Evolutionary conservation across 1,284 basidiomycete species (phyloP).

Genomic region (Trichosporon sp.): DNA sequence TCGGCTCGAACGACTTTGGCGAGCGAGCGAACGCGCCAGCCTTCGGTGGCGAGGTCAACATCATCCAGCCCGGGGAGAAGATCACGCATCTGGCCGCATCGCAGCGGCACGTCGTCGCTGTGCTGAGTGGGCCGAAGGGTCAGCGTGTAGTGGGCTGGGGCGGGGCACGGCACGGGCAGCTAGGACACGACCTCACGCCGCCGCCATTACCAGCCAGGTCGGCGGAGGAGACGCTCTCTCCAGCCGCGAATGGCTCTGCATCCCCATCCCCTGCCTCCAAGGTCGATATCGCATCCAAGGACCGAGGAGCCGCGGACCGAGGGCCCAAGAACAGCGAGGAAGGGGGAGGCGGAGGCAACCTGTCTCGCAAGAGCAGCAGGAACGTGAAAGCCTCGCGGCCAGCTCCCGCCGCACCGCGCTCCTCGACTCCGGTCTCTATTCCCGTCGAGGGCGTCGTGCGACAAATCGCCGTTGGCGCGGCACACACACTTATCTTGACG

Average conservation of each 20-base stretch:
- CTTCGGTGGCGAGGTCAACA: slow-evolving; percentile 8
- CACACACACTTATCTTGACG: slow-evolving; percentile 62
- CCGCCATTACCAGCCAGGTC: too few species aligned
- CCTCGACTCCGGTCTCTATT: slow-evolving; percentile 21
- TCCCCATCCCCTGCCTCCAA: too few species aligned
- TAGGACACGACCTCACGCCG: too few species aligned
- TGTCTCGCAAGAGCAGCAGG: too few species aligned
- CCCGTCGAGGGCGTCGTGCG: slow-evolving; percentile 17
- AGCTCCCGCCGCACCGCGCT: slow-evolving; percentile 5
- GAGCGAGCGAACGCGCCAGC: slow-evolving; percentile 58
- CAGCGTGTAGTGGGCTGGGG: slow-evolving; percentile 69
- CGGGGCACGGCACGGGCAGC: slow-evolving; percentile 65
- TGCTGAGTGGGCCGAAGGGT: slow-evolving; percentile 36
- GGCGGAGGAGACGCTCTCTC: not conserved
- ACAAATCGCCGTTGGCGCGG: slow-evolving; percentile 57
- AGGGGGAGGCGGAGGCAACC: slow-evolving; percentile 34
- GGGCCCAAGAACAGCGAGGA: too few species aligned
- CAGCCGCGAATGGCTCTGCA: not conserved
- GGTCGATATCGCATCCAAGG: too few species aligned
- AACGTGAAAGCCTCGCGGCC: slow-evolving; percentile 10
- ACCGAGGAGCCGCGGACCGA: too few species aligned
- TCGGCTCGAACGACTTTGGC: slow-evolving; percentile 77
- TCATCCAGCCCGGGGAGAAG: slow-evolving; percentile 22
- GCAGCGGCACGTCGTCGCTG: slow-evolving; percentile 62
- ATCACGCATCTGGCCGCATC: slow-evolving; percentile 55